Evolutionary conservation across 1,139 yeast species (phyloP).

Genomic region (Magnusiomyces paraingens): DNA sequence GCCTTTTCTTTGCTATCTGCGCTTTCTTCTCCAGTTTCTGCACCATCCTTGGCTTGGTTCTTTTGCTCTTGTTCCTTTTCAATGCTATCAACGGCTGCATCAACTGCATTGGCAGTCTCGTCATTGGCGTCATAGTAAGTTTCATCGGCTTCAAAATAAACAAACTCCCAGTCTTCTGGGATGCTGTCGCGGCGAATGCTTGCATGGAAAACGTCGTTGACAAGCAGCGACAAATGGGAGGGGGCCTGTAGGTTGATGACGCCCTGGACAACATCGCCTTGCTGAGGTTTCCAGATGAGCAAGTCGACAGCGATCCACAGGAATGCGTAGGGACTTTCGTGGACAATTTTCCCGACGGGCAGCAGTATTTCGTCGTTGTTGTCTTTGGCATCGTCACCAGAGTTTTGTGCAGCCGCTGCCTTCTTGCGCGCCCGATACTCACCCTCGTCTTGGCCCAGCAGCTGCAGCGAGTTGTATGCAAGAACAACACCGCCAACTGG

Average conservation of each 20-base stretch:
- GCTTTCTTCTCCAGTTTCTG: not conserved
- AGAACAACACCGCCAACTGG: slow-evolving; percentile 77
- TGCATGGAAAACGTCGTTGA: slow-evolving; percentile 93
- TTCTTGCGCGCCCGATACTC: slow-evolving; percentile 23
- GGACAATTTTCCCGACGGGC: slow-evolving; percentile 57
- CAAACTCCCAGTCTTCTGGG: slow-evolving; percentile 77
- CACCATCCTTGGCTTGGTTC: not conserved
- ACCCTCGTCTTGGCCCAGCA: slow-evolving; percentile 37
- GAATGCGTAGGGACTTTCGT: slow-evolving; percentile 83
- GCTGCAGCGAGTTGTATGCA: slow-evolving; percentile 60
- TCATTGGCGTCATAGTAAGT: slow-evolving; percentile 19
- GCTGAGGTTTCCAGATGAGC: slow-evolving; percentile 80
- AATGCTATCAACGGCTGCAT: slow-evolving; percentile 13
- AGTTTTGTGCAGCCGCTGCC: slow-evolving; percentile 8
- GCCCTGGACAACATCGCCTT: slow-evolving; percentile 82
- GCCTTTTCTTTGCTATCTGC: slow-evolving; percentile 6
- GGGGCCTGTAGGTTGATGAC: slow-evolving; percentile 88
- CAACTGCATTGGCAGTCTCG: slow-evolving; percentile 22
- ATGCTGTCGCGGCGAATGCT: slow-evolving; percentile 78
- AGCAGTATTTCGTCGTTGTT: slow-evolving; percentile 31
- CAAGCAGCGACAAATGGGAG: slow-evolving; percentile 83
- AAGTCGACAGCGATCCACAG: slow-evolving; percentile 83
- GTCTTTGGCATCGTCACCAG: not conserved
- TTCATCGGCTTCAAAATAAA: slow-evolving; percentile 70
- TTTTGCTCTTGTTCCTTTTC: slow-evolving; percentile 20